Evolutionary conservation across 164 flowering plant genomes (phyloP).

Genomic region (Saururus chinensis): DNA sequence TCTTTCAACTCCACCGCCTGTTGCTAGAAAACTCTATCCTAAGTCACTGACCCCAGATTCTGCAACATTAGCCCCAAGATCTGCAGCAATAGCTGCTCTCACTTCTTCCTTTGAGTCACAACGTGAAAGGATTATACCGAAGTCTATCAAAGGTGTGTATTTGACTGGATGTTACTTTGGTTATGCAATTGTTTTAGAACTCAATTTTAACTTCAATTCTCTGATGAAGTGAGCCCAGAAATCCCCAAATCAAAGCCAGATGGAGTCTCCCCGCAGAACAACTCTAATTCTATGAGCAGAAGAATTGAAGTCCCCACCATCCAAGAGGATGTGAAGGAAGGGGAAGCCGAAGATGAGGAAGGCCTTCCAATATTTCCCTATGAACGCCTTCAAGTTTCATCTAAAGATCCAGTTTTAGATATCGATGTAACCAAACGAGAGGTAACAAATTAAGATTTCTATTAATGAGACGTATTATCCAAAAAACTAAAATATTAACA

Average conservation of each 20-base stretch:
- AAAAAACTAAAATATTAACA: too few relatives aligned
- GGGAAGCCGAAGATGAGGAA: constrained; percentile 89
- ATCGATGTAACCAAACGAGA: constrained; percentile 94
- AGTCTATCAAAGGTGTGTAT: constrained; percentile 48
- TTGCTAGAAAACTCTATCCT: constrained; percentile 79
- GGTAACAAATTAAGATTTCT: constrained; percentile 27
- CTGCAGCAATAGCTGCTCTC: constrained; percentile 70
- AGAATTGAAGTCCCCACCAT: constrained; percentile 60
- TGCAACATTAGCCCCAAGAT: constrained; percentile 34
- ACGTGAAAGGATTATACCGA: constrained; percentile 35
- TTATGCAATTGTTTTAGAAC: neutral
- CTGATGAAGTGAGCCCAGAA: constrained; percentile 35
- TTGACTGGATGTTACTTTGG: neutral
- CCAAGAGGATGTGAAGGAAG: constrained; percentile 85
- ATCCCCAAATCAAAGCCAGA: constrained; percentile 38
- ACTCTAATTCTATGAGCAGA: constrained; percentile 36
- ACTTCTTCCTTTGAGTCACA: constrained; percentile 52
- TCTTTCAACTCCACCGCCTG: constrained; percentile 94
- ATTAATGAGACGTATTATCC: neutral
- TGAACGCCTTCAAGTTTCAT: constrained; percentile 60
- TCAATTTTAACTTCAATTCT: constrained; percentile 5
- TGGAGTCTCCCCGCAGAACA: constrained; percentile 26
- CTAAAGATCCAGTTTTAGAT: constrained; percentile 66
- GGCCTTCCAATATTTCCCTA: constrained; percentile 77
- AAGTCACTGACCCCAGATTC: constrained; percentile 77